Base-by-base conservation (phyloP, 2,329 filamentous ascomycete species). In the Diaporthe eres region DNA sequence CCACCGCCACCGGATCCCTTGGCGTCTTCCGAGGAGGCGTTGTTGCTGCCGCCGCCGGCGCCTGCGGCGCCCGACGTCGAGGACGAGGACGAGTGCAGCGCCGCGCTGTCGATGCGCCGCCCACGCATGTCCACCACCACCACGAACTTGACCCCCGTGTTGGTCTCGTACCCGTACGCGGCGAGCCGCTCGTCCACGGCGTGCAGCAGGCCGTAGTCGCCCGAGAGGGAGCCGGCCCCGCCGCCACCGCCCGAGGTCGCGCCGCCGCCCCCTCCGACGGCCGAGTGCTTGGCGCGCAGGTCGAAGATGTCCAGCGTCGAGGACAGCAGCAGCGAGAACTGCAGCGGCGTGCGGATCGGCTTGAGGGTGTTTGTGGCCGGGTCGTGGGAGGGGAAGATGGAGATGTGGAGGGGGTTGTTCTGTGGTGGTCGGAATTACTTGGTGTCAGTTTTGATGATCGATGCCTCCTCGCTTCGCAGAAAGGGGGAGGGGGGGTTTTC, bases 341-440 rank as follows among this genome's bases (percentile, higher is more conserved):
- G 95, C 15, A 98, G 90, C n/a, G 92, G 89, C 25, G 93, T 93
- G 80, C 93, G 92, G 78, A 94, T 86, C 49, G 90, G 90, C 10
- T 85, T 81, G 34, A 79, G 77, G 73, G 85, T 86, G 84, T 88
- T 86, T 79, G 88, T 88, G 71, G 88, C 79, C 65, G 89, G 86
- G 81, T 90, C 88, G 87, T 94, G 90, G 63, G 93, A 94, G 71
- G 95, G 94, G 85, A 98, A 98, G 82, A 98, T 92, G 77, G 95
- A 92, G 80, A 98, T 94, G 86, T 98, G 96, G 79, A 98, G 93
- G 76, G 96, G 97, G 83, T 98, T 98, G 87, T 98, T 98, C 96
- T 98, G 82, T 76, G 19, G 19, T 12, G 8, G 4, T 10, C 25
- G 7, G 25, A 12, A 28, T 12, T 13, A 7, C 8, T 49, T 10